Base-by-base conservation (phyloP, 768 basidiomycete genomes). In the Galerina marginata region DNA sequence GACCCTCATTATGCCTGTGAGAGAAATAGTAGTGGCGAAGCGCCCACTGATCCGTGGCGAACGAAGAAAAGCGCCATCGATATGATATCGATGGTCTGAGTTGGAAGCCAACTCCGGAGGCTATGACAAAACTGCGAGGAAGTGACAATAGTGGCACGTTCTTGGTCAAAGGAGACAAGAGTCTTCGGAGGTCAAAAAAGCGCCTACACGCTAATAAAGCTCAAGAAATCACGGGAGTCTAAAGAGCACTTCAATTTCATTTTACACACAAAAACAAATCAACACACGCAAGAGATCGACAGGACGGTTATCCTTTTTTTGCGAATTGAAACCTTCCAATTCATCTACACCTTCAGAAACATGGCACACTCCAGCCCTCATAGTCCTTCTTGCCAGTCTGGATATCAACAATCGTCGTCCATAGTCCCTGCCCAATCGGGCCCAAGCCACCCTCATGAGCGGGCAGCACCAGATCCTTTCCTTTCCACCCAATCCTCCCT, bases 331-430 rank as follows among this genome's bases (percentile, higher is more conserved):
- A 33, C 29, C 29, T 33, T 33, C 7, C 29, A 33, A 33, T 33
- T 33, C 29, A 33, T 7, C 29, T 7, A 14, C 3, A 26, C 42
- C 50, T 25, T 55, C 26, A 64, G 25, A 53, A 51, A 25, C 59
- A 59, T 6, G 59, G 44, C 11, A 90, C 83, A 52, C 84, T 83
- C 92, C 92, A 94, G 11, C 78, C 83, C 58, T 87, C 77, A 68
- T 84, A 91, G 52, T 85, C 79, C 9, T 75, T 70, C 67, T 77
- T 78, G 2, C 92, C 92, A 61, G 87, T 86, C 75, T 93, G 93
- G 44, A 94, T 87, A 45, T 81, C 90, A 14, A 84, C 73, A 29
- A 96, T 80, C 63, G 82, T 81, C 59, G 83, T 77, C 64, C 84
- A 81, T n/a, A 96, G 72, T 15, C 84, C 89, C 33, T 79, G 77